Percentiles rank a stretch among this genome's conserved stretches.
Conservation (phyloP, 176 grass and related monocot species). For the Ensete ventricosum region DNA sequence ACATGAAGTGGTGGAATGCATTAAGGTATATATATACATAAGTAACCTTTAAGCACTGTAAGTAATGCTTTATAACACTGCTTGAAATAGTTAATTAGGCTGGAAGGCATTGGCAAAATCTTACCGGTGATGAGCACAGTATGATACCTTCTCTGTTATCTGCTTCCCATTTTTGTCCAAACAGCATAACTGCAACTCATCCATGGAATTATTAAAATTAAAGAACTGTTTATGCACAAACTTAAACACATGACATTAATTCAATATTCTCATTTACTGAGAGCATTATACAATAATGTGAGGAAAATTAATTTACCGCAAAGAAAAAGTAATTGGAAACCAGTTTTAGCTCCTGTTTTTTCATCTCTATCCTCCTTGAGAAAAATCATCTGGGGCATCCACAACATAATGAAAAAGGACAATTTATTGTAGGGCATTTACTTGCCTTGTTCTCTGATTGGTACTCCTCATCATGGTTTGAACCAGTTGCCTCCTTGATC, state of each 20-base stretch:
- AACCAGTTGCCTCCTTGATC: constrained; percentile 56
- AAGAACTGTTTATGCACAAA: not conserved
- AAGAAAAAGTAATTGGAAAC: no score
- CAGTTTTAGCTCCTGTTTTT: no score
- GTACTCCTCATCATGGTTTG: constrained; percentile 67
- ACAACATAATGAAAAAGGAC: not conserved
- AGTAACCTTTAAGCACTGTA: not conserved
- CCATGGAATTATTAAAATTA: not conserved
- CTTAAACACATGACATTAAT: not conserved
- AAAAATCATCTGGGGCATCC: no score
- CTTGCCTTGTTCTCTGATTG: constrained; percentile 55
- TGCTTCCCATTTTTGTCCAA: constrained; percentile 82
- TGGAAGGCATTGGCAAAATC: constrained; percentile 1
- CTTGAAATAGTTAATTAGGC: not conserved
- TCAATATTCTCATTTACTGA: not conserved
- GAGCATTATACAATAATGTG: not conserved
- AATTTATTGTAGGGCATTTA: not conserved
- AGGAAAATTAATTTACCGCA: not conserved
- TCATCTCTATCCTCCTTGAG: no score
- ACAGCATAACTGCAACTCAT: constrained; percentile 59
- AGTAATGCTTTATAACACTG: not conserved
- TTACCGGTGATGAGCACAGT: constrained; percentile 86
- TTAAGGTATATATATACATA: not conserved
- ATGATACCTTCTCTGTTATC: constrained; percentile 76
- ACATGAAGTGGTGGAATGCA: no score